phyloP scores from a whole-genome alignment of 2,329 filamentous ascomycete species.

The Aaosphaeria pasadenensis region DNA sequence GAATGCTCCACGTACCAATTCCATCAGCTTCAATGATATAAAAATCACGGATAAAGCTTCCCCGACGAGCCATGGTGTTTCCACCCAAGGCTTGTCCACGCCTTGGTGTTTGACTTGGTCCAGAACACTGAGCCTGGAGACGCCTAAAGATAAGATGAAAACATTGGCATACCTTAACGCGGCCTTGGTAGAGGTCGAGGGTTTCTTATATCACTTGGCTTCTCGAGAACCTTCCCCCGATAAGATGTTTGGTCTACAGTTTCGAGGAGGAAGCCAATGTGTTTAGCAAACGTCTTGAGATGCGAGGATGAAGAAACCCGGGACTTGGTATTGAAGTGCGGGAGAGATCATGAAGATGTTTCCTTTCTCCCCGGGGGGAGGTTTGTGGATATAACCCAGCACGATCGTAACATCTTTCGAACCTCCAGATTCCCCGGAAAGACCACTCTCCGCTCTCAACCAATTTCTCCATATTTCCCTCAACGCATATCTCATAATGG shows the following conservation, averaged over 20 bases:
- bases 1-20: too few relatives aligned
- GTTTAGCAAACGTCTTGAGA: background rate
- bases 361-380: background rate
- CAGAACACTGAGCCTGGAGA: background rate
- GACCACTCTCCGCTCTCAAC: background rate
- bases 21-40: background rate
- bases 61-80: background rate
- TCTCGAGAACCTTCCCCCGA: too few relatives aligned
- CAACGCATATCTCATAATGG: background rate
- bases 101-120: background rate
- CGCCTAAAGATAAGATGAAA: background rate
- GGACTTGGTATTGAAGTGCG: background rate
- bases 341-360: background rate
- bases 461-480: background rate
- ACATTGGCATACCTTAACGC: background rate
- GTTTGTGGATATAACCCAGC: background rate
- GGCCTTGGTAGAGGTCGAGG: background rate
- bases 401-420: too few relatives aligned
- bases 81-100: background rate
- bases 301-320: background rate
- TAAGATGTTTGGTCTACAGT: background rate
- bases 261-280: background rate
- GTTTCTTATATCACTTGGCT: too few relatives aligned
- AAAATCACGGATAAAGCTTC: background rate
- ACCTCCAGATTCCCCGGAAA: background rate